phyloP scores from a whole-genome alignment of 495 filamentous ascomycete species.

The Daldinia bambusicola region DNA sequence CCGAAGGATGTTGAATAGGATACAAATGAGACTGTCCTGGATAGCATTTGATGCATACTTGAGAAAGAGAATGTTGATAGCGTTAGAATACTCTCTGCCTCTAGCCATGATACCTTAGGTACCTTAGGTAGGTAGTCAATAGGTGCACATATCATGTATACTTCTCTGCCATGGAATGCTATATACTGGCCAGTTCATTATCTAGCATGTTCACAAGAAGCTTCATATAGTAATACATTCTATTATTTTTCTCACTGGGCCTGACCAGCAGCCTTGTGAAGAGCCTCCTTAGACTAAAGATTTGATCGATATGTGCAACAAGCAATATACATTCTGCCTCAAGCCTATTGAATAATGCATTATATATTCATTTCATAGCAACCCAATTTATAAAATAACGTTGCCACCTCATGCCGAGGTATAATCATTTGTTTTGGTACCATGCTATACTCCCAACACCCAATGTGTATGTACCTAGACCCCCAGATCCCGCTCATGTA shows the following conservation, averaged over 20 bases:
- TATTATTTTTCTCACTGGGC: not conserved
- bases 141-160: no score
- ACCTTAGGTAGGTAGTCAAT: no score
- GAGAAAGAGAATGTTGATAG: no score
- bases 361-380: not conserved
- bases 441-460: conserved; percentile 18
- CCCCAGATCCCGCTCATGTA: conserved; percentile 28
- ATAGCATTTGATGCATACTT: no score
- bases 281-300: not conserved
- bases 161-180: no score
- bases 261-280: not conserved
- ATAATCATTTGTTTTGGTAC: not conserved
- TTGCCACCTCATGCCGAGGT: not conserved
- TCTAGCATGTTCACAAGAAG: no score
- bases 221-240: not conserved
- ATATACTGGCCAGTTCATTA: no score
- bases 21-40: no score
- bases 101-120: no score
- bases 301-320: not conserved
- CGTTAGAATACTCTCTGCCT: no score
- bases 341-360: not conserved
- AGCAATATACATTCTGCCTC: not conserved
- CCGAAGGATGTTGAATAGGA: no score
- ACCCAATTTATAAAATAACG: not conserved
- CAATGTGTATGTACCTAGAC: not conserved